Evolutionary conservation across 129 eudicot species (phyloP), one percentile per base, ranked within the genome.

Genomic region (Oenanthe sinensis): DNA sequence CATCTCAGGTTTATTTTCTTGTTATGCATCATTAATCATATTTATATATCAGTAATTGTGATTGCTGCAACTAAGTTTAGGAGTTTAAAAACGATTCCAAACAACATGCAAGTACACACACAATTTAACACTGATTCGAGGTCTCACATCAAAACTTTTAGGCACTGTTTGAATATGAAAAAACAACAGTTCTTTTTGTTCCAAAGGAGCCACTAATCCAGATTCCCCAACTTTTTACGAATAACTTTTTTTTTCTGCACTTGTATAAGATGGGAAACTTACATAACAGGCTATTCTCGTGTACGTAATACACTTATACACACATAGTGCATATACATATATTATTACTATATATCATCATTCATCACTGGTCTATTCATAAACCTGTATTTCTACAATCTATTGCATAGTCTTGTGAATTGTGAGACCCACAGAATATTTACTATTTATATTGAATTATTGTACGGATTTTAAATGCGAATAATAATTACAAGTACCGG

Each of bases 371-470:
- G 62, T 58, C 67, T 4, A 24, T 60, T 58, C 68, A 24, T 60
- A 8, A 60, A 60, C 3, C 36, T 8, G 68, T n/a, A 60, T 60
- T 22, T 60, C 68, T n/a, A 24, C 6, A 60, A 2, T 60, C 33
- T 14, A n/a, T 33, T 12, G 15, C 0, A 4, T 60, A 60, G 65
- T 22, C 65, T 22, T 58, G 30, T n/a, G 30, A 8, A 58, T 58
- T 58, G 30, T 58, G 65, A 58, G 68, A 60, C 68, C 68, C 68
- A 60, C 68, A 4, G 68, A 60, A 60, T 60, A 60, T 60, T 60
- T 60, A 60, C 68, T 60, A n/a, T 60, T 60, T 60, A n/a, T 60
- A 60, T 60, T 60, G 68, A 60, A 60, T 60, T 60, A 60, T 60
- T 60, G 68, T 60, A 60, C 68, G 68, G 68, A n/a, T 60, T 3